phyloP scores from a whole-genome alignment of 2,329 filamentous ascomycete genomes.

The Elsinoe arachidis region DNA sequence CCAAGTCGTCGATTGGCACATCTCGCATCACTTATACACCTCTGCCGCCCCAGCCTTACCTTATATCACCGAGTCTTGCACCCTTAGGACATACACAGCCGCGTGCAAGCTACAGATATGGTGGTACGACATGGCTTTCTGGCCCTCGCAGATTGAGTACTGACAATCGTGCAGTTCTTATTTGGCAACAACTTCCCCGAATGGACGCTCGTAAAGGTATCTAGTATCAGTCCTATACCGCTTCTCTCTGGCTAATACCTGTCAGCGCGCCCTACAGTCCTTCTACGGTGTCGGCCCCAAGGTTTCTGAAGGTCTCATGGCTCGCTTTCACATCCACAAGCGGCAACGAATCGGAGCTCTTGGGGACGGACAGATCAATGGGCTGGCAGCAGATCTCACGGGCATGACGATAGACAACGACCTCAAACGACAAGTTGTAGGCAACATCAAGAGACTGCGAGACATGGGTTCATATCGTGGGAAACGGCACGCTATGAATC shows the following conservation, averaged over 20 bases:
- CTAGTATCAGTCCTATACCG: too few relatives aligned
- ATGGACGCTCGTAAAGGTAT: conserved; percentile 55
- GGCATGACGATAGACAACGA: conserved; percentile 94
- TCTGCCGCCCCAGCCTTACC: too few relatives aligned
- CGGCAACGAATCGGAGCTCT: conserved; percentile 69
- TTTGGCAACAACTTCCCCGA: conserved; percentile 81
- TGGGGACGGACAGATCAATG: conserved; percentile 65
- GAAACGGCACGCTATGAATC: conserved; percentile 79
- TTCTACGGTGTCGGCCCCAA: conserved; percentile 80
- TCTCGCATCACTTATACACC: too few relatives aligned
- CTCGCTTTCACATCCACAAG: conserved; percentile 81
- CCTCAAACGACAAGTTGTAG: conserved; percentile 63
- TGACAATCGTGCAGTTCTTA: conserved; percentile 47
- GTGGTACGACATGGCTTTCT: conserved; percentile 13
- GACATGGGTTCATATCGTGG: conserved; percentile 89
- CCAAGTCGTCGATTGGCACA: too few relatives aligned
- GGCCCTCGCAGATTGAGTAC: background rate
- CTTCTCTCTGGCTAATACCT: too few relatives aligned
- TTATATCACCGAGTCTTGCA: too few relatives aligned
- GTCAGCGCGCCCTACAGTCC: conserved; percentile 54
- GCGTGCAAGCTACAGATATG: background rate
- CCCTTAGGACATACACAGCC: too few relatives aligned
- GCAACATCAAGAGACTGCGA: conserved; percentile 77
- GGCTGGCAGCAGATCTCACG: conserved; percentile 75
- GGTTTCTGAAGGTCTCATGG: conserved; percentile 65